A percentile compares a stretch with the other conserved stretches of the same genome.
Evolutionary conservation across 768 basidiomycete genomes (phyloP).

Genomic region (Phanerochaete carnosa): DNA sequence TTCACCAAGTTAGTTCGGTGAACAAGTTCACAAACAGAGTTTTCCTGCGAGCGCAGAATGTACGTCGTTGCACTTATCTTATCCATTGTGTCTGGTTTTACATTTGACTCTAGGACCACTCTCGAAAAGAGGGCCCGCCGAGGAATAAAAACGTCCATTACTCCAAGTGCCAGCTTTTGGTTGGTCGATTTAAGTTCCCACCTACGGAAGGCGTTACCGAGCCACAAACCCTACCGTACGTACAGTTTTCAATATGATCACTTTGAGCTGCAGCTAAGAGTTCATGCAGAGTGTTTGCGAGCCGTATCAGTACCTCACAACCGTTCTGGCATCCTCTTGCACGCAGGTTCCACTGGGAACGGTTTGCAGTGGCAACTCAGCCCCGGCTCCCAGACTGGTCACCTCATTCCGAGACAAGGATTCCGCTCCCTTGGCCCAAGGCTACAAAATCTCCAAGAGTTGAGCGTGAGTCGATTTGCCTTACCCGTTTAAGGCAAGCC

Average conservation of each 20-base stretch:
- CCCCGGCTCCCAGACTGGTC: constrained; percentile 49
- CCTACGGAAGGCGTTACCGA: constrained; percentile 27
- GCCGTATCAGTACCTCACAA: constrained; percentile 58
- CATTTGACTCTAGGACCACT: neutral
- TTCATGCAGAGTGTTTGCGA: constrained; percentile 66
- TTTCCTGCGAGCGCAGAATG: constrained; percentile 43
- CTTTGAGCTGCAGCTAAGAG: neutral
- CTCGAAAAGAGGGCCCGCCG: constrained; percentile 5
- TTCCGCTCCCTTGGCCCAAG: constrained; percentile 72
- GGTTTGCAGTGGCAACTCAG: constrained; percentile 62
- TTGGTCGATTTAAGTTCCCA: constrained; percentile 64
- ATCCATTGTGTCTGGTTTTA: neutral
- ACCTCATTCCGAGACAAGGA: constrained; percentile 27
- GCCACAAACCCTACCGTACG: constrained; percentile 26
- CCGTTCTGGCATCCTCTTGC: constrained; percentile 56
- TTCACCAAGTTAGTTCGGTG: constrained; percentile 72
- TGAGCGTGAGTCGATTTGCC: constrained; percentile 36
- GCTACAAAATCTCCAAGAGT: constrained; percentile 37
- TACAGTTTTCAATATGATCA: neutral
- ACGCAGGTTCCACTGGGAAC: constrained; percentile 67
- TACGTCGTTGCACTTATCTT: constrained; percentile 3
- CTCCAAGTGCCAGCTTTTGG: constrained; percentile 74
- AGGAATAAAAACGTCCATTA: constrained; percentile 53
- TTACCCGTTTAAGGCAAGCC: neutral
- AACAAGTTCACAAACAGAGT: constrained; percentile 71